Percentiles rank a stretch among this genome's conserved stretches.
These are phyloP conservation scores for Nitzschia sp. DNA, from an alignment of 108 stramenopile species.

Conservation along the genomic window DNA sequence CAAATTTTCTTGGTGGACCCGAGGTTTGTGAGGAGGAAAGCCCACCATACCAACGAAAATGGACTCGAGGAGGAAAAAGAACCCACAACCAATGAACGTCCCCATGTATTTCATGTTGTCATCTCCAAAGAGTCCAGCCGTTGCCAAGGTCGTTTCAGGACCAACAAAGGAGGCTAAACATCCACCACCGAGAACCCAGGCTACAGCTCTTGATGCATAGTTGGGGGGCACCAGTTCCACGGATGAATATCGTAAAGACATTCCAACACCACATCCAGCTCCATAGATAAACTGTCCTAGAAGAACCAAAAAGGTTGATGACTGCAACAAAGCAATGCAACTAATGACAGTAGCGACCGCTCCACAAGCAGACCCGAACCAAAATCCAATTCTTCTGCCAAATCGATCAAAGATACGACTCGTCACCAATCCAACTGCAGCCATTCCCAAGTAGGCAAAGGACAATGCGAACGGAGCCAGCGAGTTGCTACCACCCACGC, in stretches of 20 bases:
- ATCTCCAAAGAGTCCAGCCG: conserved; percentile 33
- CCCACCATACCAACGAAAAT: conserved; percentile 20
- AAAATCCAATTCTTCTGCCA: conserved; percentile 36
- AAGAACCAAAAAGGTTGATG: conserved; percentile 25
- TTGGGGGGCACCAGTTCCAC: conserved; percentile 42
- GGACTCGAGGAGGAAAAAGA: conserved; percentile 18
- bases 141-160: conserved; percentile 42
- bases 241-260: conserved; percentile 43
- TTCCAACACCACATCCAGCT: conserved; percentile 42
- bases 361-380: conserved; percentile 25
- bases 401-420: conserved; percentile 30
- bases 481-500: conserved; percentile 33
- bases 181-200: conserved; percentile 43
- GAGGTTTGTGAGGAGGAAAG: conserved; percentile 16
- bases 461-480: conserved; percentile 39
- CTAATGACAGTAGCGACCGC: conserved; percentile 22
- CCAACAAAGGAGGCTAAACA: conserved; percentile 51
- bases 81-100: conserved; percentile 26
- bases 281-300: conserved; percentile 33
- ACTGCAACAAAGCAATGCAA: conserved; percentile 17
- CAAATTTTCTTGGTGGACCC: neutral
- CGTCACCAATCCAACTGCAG: conserved; percentile 23
- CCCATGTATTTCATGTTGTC: conserved; percentile 35
- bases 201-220: conserved; percentile 28
- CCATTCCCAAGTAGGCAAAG: conserved; percentile 35